Evolutionary conservation across 371 early-diverging fungal species (phyloP).

Genomic region (Zancudomyces culisetae): DNA sequence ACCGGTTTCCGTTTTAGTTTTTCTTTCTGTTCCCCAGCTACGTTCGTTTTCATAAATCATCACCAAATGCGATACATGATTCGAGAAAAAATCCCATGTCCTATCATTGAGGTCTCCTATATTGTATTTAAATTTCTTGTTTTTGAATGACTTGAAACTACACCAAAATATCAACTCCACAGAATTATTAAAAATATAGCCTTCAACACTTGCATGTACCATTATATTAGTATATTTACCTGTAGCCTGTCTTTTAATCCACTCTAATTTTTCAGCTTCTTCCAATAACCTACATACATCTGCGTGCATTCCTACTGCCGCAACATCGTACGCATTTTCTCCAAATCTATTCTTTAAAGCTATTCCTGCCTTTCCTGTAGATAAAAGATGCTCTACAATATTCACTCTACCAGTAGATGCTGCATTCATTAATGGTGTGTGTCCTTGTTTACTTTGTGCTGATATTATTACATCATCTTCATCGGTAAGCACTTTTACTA

Average conservation of each 20-base stretch:
- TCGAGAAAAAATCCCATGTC: background rate
- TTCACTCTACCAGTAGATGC: conserved; percentile 46
- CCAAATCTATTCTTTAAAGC: conserved; percentile 38
- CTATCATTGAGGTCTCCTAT: too few relatives aligned
- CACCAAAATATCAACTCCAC: too few relatives aligned
- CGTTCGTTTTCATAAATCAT: conserved; percentile 3
- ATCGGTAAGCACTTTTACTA: conserved; percentile 37
- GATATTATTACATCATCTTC: conserved; percentile 32
- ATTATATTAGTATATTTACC: background rate
- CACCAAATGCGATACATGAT: background rate
- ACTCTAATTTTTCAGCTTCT: conserved; percentile 31
- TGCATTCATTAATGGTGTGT: conserved; percentile 59
- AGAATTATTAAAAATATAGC: too few relatives aligned
- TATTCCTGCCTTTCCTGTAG: conserved; percentile 40
- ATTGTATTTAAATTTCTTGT: too few relatives aligned
- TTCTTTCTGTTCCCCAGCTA: background rate
- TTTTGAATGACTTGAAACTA: too few relatives aligned
- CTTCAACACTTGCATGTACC: too few relatives aligned
- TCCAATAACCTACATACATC: conserved; percentile 49
- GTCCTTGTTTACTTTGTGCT: conserved; percentile 40
- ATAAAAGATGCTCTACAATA: conserved; percentile 45
- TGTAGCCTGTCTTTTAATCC: conserved; percentile 14
- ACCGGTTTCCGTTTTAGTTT: background rate
- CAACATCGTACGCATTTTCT: conserved; percentile 66
- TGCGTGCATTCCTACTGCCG: conserved; percentile 39